These are phyloP conservation scores for Penicillium maclennaniae DNA, from an alignment of 495 filamentous ascomycete genomes.

Conservation along the genomic window DNA sequence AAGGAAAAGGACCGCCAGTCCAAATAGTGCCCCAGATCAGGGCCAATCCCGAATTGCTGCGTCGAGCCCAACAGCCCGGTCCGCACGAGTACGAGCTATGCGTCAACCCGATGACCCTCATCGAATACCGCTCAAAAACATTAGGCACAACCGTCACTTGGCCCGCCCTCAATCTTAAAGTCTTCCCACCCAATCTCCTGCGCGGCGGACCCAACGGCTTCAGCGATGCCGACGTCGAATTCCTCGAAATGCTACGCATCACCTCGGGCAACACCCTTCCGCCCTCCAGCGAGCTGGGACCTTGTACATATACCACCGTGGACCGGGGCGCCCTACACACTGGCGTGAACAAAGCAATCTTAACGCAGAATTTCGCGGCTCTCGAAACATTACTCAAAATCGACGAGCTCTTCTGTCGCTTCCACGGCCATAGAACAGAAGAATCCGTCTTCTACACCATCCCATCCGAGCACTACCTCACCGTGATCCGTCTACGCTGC, in stretches of 20 bases:
- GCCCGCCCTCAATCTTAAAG: conserved; percentile 16
- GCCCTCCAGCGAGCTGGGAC: background rate
- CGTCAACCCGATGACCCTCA: conserved; percentile 19
- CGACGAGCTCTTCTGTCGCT: conserved; percentile 35
- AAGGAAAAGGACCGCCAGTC: conserved; percentile 10
- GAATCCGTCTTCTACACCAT: conserved; percentile 19
- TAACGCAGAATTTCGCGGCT: conserved; percentile 25
- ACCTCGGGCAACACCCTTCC: conserved; percentile 19
- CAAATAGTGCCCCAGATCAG: background rate
- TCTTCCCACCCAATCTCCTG: conserved; percentile 26
- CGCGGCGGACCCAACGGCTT: conserved; percentile 23
- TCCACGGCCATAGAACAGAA: background rate
- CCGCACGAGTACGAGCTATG: conserved; percentile 19
- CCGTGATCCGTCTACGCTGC: conserved; percentile 20
- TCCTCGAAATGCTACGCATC: conserved; percentile 37
- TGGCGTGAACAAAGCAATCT: conserved; percentile 36
- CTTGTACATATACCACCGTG: conserved; percentile 3
- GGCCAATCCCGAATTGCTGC: background rate
- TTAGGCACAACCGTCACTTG: conserved; percentile 1
- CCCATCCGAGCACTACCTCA: conserved; percentile 30
- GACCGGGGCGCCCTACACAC: conserved; percentile 30
- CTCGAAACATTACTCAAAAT: conserved; percentile 38
- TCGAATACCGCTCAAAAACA: conserved; percentile 14
- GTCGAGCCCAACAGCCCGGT: background rate
- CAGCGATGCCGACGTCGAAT: conserved; percentile 10